Evolutionary conservation across 805 yeast genomes (phyloP), one percentile per base, ranked within the genome.

Genomic region (Cephaloascus fragrans): DNA sequence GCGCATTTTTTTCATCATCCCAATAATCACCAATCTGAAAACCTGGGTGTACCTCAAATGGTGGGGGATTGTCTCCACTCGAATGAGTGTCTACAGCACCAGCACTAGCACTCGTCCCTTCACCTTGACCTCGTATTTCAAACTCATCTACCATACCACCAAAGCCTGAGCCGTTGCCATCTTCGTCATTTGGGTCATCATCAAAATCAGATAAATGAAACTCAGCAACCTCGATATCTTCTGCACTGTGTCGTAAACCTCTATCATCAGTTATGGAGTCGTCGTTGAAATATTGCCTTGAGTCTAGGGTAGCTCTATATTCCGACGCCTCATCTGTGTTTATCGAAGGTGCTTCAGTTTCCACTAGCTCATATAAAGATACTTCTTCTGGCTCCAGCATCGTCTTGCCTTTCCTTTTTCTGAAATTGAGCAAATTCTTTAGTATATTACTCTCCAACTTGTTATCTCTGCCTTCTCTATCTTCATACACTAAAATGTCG

Each of bases 11-110:
- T 26, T 48, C 44, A 31, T 68, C 75, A 42, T 60, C 67, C 67
- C 72, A 71, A 49, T 73, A 73, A 47, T 73, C 78, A 3, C 61
- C 71, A 5, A 41, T 40, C 14, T 49, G 47, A 47, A 62, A 73
- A 3, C 77, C 76, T 1, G 75, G 69, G 40, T 61, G 63, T 4
- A 67, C 64, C 34, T 57, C 57, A 46, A 73, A 73, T 2, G 64
- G 59, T 10, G 75, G 74, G 1, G 70, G 73, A 18, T 45, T 50
- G 10, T 38, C 50, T 17, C 40, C 40, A 4, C 16, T 18, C 26
- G 36, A 17, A 17, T 34, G 36, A 4, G 26, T 4, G 3, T 32
- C 26, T 23, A 4, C 33, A n/a, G 26, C 36, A 19, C 29, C 35
- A 15, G 34, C 35, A 10, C 9, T 18, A 9, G 10, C 26, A 31